A percentile compares a stretch with the other conserved stretches of the same genome.
Evolutionary conservation across 2,329 filamentous ascomycete genomes (phyloP).

Genomic region (Clathrospora elynae): DNA sequence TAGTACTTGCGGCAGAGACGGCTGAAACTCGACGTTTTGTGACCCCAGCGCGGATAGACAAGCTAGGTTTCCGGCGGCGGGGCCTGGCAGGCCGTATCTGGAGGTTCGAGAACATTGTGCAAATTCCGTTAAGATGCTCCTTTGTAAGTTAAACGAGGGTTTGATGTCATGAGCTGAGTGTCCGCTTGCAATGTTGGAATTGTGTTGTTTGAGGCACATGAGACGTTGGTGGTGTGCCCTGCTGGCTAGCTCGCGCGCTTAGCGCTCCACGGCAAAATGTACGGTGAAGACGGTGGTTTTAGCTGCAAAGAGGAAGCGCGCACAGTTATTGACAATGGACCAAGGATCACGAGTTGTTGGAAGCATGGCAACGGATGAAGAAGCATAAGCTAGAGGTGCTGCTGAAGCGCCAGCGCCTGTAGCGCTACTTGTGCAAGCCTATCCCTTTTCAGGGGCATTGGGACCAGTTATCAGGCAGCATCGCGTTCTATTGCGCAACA

Average conservation of each 20-base stretch:
- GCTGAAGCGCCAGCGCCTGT: slow-evolving; percentile 20
- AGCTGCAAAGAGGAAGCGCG: neutral
- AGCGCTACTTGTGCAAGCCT: slow-evolving; percentile 22
- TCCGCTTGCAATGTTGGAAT: no score
- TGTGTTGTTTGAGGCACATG: no score
- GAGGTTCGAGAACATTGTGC: slow-evolving; percentile 25
- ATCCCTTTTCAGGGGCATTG: slow-evolving; percentile 8
- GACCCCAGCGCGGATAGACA: slow-evolving; percentile 29
- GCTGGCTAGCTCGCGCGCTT: no score
- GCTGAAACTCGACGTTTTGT: slow-evolving; percentile 28
- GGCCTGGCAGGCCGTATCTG: slow-evolving; percentile 26
- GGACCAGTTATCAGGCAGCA: no score
- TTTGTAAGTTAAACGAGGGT: neutral
- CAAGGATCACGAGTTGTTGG: slow-evolving; percentile 1
- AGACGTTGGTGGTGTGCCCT: no score
- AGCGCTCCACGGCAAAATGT: no score
- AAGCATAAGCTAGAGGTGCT: slow-evolving; percentile 10
- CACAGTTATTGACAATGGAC: slow-evolving; percentile 4
- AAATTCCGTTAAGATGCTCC: neutral
- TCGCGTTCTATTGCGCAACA: no score
- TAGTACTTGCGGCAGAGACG: slow-evolving; percentile 18
- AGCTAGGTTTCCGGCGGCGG: slow-evolving; percentile 29
- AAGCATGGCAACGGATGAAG: slow-evolving; percentile 8
- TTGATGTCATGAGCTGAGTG: no score
- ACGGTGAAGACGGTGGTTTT: no score